Percentiles rank a stretch among this genome's conserved stretches.
phyloP scores from a whole-genome alignment of 2,329 filamentous ascomycete species.

The Talaromyces sp. region DNA sequence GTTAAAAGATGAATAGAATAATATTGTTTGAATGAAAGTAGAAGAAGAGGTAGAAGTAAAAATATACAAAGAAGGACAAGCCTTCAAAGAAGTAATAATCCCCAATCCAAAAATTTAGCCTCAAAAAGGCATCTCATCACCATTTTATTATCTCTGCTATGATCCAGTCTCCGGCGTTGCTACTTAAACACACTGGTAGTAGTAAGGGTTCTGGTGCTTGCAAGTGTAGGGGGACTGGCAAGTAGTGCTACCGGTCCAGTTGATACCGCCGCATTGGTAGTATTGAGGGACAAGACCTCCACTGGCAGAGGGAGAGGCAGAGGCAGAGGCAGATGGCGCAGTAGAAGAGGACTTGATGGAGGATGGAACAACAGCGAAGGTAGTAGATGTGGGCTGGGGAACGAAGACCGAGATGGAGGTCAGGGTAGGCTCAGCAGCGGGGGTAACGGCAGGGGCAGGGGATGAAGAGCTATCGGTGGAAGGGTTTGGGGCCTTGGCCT shows the following conservation, averaged over 20 bases:
- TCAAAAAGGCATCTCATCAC: too few relatives aligned
- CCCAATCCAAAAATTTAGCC: too few relatives aligned
- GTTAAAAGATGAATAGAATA: too few relatives aligned
- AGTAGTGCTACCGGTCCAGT: slow-evolving; percentile 38
- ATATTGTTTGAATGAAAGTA: too few relatives aligned
- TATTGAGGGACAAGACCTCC: slow-evolving; percentile 24
- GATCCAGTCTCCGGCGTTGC: neutral
- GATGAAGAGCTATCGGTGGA: neutral
- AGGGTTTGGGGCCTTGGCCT: slow-evolving; percentile 17
- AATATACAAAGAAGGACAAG: too few relatives aligned
- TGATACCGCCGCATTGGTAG: slow-evolving; percentile 41
- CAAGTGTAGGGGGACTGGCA: slow-evolving; percentile 39
- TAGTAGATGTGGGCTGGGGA: slow-evolving; percentile 7
- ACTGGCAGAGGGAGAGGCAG: slow-evolving; percentile 1
- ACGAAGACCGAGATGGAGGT: slow-evolving; percentile 10
- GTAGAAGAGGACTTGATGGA: slow-evolving; percentile 4
- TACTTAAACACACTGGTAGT: slow-evolving; percentile 40
- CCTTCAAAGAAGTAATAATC: too few relatives aligned
- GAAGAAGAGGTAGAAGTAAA: too few relatives aligned
- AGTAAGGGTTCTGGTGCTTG: slow-evolving; percentile 40
- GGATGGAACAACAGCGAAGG: neutral
- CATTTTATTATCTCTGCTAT: too few relatives aligned
- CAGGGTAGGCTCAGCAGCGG: neutral
- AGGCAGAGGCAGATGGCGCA: slow-evolving; percentile 1
- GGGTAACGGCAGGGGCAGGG: neutral